Evolutionary conservation across 2,329 filamentous ascomycete genomes (phyloP), one percentile per base, ranked within the genome.

Genomic region (Phaeosphaeria sp.): DNA sequence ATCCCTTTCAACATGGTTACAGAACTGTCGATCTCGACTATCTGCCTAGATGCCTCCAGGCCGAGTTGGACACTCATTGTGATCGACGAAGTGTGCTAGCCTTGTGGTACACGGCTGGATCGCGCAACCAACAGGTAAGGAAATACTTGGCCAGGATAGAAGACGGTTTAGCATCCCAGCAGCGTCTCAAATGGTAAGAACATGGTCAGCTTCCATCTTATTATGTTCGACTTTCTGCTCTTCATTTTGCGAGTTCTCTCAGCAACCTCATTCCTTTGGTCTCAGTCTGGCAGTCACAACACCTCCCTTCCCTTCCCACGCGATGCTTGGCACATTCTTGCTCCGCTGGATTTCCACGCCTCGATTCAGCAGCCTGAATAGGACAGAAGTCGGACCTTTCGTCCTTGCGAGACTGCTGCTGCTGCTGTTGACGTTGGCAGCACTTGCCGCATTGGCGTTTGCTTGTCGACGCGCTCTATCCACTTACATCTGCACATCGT

Each of bases 371-470:
- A 44, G 17, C 46, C 46, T 13, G n/a, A 1, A 47, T 11, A 46
- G 30, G 46, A 59, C 23, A 52, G 30, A 25, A 51, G 27, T 13
- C 17, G 62, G 56, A 18, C 52, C 56, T 66, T 60, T 62, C 58
- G 51, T 10, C 50, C 58, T 51, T 33, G 52, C 52, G 52, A 54
- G 17, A 20, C 49, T 64, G 60, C 60, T 50, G 33, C 52, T 64
- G 61, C 54, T 56, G 47, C 52, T 55, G 52, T 44, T 50, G 25
- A 54, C 59, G 57, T 63, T 59, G 56, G 58, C 59, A 50, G 67
- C 62, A 53, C 69, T 55, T 72, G 64, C 67, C 58, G 39, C 41
- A 21, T 36, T 48, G 43, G 50, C 53, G 64, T 72, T 72, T 71
- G 62, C 69, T 52, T 60, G 39, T 50, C 48, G 56, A 52, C 52